phyloP scores from a whole-genome alignment of 352 stramenopile species.

The Phytophthora constricta region DNA sequence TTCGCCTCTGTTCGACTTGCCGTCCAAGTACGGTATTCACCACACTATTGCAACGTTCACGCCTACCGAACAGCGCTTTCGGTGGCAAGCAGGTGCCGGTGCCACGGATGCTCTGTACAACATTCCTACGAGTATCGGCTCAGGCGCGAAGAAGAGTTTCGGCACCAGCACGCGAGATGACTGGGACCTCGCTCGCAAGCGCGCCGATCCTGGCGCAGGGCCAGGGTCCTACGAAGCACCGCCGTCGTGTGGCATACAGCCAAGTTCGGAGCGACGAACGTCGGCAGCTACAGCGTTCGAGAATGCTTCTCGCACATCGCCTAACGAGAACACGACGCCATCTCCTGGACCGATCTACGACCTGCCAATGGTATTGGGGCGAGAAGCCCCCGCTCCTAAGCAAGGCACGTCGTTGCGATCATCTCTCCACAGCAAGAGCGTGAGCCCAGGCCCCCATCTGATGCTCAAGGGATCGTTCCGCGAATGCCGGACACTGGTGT shows the following conservation, averaged over 20 bases:
- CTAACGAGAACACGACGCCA: constrained; percentile 63
- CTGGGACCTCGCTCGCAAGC: constrained; percentile 75
- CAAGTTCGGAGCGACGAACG: constrained; percentile 58
- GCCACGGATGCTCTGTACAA: constrained; percentile 75
- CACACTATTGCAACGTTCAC: constrained; percentile 71
- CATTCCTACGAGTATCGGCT: constrained; percentile 66
- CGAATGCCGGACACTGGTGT: constrained; percentile 49
- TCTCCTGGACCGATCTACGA: constrained; percentile 84
- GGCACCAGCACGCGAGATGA: constrained; percentile 81
- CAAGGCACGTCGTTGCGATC: constrained; percentile 67
- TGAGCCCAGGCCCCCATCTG: constrained; percentile 69
- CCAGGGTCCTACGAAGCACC: constrained; percentile 73
- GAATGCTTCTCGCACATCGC: constrained; percentile 56
- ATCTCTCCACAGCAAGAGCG: constrained; percentile 58
- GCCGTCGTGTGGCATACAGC: constrained; percentile 64
- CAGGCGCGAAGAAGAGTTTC: constrained; percentile 72
- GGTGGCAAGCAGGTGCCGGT: constrained; percentile 66
- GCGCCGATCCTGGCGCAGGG: constrained; percentile 61
- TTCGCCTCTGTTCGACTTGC: constrained; percentile 69
- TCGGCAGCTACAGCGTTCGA: constrained; percentile 64
- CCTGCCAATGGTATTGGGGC: constrained; percentile 54
- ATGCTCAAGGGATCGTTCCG: constrained; percentile 64
- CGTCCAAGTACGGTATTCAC: constrained; percentile 78
- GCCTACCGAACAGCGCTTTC: constrained; percentile 73
- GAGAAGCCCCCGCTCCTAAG: constrained; percentile 48